phyloP scores from a whole-genome alignment of 2,329 filamentous ascomycete species.

The Emericellopsis atlantica region DNA sequence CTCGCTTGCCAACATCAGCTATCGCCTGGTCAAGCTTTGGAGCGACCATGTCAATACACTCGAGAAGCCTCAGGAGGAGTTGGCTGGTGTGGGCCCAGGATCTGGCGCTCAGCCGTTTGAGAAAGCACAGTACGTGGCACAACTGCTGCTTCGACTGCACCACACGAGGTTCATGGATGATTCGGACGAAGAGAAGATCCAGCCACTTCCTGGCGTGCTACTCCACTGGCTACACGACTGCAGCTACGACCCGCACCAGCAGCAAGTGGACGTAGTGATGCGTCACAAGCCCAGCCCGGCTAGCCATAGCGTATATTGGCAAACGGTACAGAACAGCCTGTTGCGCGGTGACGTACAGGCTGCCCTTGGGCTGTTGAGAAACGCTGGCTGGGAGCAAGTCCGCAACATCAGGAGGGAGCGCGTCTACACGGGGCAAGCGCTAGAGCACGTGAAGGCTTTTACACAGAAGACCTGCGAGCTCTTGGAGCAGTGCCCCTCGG shows the following conservation, averaged over 20 bases:
- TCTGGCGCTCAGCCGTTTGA: conserved; percentile 49
- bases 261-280: conserved; percentile 53
- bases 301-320: conserved; percentile 72
- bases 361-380: conserved; percentile 54
- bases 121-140: conserved; percentile 70
- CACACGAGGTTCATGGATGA: conserved; percentile 42
- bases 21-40: conserved; percentile 42
- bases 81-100: conserved; percentile 53
- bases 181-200: conserved; percentile 23
- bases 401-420: conserved; percentile 49
- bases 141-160: conserved; percentile 65
- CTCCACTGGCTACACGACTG: conserved; percentile 66
- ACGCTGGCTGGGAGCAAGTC: conserved; percentile 69
- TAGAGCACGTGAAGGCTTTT: conserved; percentile 67
- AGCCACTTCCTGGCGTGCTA: conserved; percentile 61
- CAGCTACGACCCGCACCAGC: conserved; percentile 59
- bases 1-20: conserved; percentile 40
- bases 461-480: conserved; percentile 55
- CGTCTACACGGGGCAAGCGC: conserved; percentile 61
- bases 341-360: conserved; percentile 62
- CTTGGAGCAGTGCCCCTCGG: conserved; percentile 61
- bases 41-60: conserved; percentile 25
- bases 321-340: conserved; percentile 60
- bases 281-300: conserved; percentile 59
- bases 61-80: conserved; percentile 29